Conservation (phyloP, 2,329 filamentous ascomycete species). For the Simplicillium aogashimaense region DNA sequence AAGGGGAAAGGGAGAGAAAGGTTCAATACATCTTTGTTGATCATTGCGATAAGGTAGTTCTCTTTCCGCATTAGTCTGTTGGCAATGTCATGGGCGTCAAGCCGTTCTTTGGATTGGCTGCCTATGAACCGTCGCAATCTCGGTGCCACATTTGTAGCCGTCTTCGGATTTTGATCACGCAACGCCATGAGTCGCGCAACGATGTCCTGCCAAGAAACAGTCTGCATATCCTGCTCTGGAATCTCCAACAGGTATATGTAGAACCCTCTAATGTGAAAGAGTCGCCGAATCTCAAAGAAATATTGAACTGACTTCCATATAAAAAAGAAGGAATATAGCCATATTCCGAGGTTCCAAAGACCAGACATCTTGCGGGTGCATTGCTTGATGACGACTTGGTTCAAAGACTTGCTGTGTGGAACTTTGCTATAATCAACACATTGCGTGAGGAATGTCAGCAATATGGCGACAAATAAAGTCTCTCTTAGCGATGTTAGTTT, state of each 20-base stretch:
- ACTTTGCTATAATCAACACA: conserved; percentile 76
- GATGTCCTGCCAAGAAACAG: conserved; percentile 86
- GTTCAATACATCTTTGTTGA: conserved; percentile 93
- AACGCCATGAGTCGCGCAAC: conserved; percentile 78
- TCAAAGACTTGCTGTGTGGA: conserved; percentile 48
- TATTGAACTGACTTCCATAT: conserved; percentile 70
- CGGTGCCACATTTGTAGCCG: conserved; percentile 46
- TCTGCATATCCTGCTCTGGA: conserved; percentile 77
- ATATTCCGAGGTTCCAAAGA: conserved; percentile 67
- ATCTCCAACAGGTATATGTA: conserved; percentile 76
- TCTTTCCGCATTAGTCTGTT: conserved; percentile 94
- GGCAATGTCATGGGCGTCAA: conserved; percentile 94
- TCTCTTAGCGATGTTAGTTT: conserved; percentile 41
- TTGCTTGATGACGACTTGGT: conserved; percentile 53
- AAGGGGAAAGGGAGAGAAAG: conserved; percentile 81
- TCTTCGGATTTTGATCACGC: conserved; percentile 78
- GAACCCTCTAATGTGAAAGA: conserved; percentile 75
- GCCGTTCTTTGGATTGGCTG: conserved; percentile 82
- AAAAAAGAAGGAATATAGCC: conserved; percentile 80
- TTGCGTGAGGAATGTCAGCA: conserved; percentile 74
- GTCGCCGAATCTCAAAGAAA: conserved; percentile 60
- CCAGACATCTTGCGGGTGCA: conserved; percentile 70
- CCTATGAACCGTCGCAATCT: conserved; percentile 52
- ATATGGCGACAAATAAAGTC: conserved; percentile 70
- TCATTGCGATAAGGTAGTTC: conserved; percentile 92